A percentile compares a stretch with the other conserved stretches of the same genome.
phyloP scores from a whole-genome alignment of 164 flowering plant species.

The Vitis amurensis region DNA sequence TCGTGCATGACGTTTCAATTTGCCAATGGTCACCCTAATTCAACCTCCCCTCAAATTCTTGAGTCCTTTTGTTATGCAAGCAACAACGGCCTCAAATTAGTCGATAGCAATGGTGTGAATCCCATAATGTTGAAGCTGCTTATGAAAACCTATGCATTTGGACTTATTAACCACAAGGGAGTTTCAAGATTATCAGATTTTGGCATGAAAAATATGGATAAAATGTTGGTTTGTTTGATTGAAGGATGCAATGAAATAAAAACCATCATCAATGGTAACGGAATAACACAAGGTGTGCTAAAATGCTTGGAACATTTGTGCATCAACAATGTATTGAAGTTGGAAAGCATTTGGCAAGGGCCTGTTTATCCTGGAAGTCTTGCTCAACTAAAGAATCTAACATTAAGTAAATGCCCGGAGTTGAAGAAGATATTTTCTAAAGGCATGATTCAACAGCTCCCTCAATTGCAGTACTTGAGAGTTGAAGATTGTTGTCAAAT shows the following conservation, averaged over 20 bases:
- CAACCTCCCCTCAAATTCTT: neutral
- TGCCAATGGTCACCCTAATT: neutral
- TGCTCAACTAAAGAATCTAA: neutral
- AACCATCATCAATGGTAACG: constrained; percentile 1
- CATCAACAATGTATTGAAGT: neutral
- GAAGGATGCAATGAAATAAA: constrained; percentile 10
- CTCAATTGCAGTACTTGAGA: neutral
- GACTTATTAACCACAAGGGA: constrained; percentile 11
- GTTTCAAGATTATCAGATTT: constrained; percentile 11
- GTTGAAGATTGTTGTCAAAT: too few relatives aligned
- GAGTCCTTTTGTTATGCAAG: neutral
- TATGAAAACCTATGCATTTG: constrained; percentile 8
- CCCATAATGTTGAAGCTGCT: constrained; percentile 8
- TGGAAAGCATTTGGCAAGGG: constrained; percentile 14
- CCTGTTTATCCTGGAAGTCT: constrained; percentile 4
- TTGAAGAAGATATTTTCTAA: constrained; percentile 2
- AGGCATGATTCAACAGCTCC: constrained; percentile 6
- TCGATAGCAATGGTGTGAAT: neutral
- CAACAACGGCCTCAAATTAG: constrained; percentile 2
- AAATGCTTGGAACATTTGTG: constrained; percentile 2
- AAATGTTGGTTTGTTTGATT: constrained; percentile 7
- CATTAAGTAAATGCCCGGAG: constrained; percentile 6
- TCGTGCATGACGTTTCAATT: constrained; percentile 3
- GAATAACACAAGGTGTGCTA: neutral
- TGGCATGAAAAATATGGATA: constrained; percentile 5